Percentiles rank a stretch among this genome's conserved stretches.
These are phyloP conservation scores for Allodekkera sacchari DNA, from an alignment of 805 yeast genomes.

Conservation along the genomic window DNA sequence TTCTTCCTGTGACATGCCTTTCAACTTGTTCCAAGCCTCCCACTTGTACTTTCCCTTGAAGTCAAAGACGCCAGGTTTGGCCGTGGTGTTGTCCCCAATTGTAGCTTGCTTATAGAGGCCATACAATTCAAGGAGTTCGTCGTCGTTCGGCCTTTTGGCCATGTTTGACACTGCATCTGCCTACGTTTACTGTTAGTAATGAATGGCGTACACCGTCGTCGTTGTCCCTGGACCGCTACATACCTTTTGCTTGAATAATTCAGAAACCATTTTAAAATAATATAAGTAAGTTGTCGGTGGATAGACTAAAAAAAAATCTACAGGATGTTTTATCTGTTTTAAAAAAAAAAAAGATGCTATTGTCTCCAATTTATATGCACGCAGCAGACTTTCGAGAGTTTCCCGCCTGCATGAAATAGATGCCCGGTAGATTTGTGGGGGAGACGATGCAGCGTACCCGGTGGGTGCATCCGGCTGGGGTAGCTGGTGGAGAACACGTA, in stretches of 20 bases:
- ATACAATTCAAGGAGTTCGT: slow-evolving; percentile 79
- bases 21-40: slow-evolving; percentile 89
- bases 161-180: slow-evolving; percentile 76
- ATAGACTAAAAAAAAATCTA: too few relatives aligned
- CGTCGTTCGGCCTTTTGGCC: slow-evolving; percentile 73
- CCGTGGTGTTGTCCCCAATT: slow-evolving; percentile 83
- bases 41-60: slow-evolving; percentile 95
- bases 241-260: slow-evolving; percentile 28
- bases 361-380: too few relatives aligned
- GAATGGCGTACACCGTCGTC: neutral
- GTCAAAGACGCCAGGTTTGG: slow-evolving; percentile 87
- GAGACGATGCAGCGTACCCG: too few relatives aligned
- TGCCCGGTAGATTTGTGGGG: too few relatives aligned
- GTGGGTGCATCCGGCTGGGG: too few relatives aligned
- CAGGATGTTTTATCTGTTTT: too few relatives aligned
- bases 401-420: too few relatives aligned
- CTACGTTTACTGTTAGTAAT: slow-evolving; percentile 25
- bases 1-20: slow-evolving; percentile 81
- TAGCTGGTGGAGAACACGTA: too few relatives aligned
- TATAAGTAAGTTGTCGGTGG: too few relatives aligned
- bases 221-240: slow-evolving; percentile 7
- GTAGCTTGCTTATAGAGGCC: slow-evolving; percentile 97
- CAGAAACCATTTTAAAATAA: slow-evolving; percentile 31
- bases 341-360: too few relatives aligned
- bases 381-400: too few relatives aligned